These are phyloP conservation scores for Kwoniella dendrophila DNA, from an alignment of 768 basidiomycete species.

Conservation along the genomic window DNA sequence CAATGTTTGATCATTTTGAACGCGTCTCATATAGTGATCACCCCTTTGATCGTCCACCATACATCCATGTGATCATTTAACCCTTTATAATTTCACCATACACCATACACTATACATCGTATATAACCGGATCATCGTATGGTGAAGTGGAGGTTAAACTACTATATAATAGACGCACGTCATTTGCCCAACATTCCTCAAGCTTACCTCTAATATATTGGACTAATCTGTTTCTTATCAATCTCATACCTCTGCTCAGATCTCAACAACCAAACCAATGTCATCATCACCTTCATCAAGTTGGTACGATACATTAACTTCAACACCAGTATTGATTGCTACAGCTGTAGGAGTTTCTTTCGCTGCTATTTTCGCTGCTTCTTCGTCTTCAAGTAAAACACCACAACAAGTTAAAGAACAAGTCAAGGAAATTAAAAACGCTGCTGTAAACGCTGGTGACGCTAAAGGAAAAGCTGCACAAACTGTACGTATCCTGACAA, in stretches of 20 bases:
- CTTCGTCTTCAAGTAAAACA: conserved; percentile 1
- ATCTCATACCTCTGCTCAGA: conserved; percentile 14
- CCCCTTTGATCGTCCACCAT: too few relatives aligned
- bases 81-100: too few relatives aligned
- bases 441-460: conserved; percentile 16
- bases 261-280: too few relatives aligned
- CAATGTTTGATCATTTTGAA: too few relatives aligned
- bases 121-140: background rate
- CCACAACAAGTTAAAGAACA: conserved; percentile 27
- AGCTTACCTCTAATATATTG: too few relatives aligned
- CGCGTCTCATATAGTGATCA: too few relatives aligned
- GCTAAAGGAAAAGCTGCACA: conserved; percentile 39
- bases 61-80: too few relatives aligned
- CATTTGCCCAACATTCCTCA: conserved; percentile 4
- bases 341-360: conserved; percentile 35
- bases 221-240: too few relatives aligned
- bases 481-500: conserved; percentile 34
- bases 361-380: conserved; percentile 28
- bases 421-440: conserved; percentile 28
- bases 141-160: conserved; percentile 1
- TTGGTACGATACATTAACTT: conserved; percentile 43
- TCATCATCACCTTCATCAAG: conserved; percentile 2
- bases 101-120: background rate
- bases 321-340: conserved; percentile 39
- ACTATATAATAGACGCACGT: background rate